phyloP scores from a whole-genome alignment of 345 rosid genomes.

The Trapa incisa region DNA sequence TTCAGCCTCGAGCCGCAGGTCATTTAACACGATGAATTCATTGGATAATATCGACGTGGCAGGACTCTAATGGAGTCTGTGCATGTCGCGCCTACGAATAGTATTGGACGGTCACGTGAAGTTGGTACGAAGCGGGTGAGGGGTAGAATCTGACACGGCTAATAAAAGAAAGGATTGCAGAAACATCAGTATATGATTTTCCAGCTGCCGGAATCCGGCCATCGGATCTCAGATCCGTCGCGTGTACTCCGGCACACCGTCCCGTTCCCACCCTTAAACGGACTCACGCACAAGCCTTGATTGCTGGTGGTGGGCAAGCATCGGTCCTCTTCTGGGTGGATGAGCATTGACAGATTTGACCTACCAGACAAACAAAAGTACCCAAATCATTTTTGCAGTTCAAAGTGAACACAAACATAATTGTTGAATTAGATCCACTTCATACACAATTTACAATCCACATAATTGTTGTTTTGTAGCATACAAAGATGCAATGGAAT shows the following conservation, averaged over 20 bases:
- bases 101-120: neutral
- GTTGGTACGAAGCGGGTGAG: neutral
- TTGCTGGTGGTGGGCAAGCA: too few species aligned
- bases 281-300: too few species aligned
- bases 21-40: neutral
- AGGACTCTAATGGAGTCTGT: neutral
- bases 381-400: conserved; percentile 1
- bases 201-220: too few species aligned
- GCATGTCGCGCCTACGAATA: neutral
- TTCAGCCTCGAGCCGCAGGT: conserved; percentile 12
- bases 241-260: too few species aligned
- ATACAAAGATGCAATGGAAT: conserved; percentile 46
- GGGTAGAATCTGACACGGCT: neutral
- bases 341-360: neutral
- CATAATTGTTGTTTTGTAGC: neutral
- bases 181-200: too few species aligned
- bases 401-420: neutral
- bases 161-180: neutral
- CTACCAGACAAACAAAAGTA: neutral
- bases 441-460: neutral
- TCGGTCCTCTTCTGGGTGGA: neutral
- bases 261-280: too few species aligned
- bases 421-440: too few species aligned
- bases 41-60: neutral
- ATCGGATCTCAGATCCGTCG: too few species aligned